Conservation (phyloP, 2,329 filamentous ascomycete species). For the Trichoderma afroharzianum region DNA sequence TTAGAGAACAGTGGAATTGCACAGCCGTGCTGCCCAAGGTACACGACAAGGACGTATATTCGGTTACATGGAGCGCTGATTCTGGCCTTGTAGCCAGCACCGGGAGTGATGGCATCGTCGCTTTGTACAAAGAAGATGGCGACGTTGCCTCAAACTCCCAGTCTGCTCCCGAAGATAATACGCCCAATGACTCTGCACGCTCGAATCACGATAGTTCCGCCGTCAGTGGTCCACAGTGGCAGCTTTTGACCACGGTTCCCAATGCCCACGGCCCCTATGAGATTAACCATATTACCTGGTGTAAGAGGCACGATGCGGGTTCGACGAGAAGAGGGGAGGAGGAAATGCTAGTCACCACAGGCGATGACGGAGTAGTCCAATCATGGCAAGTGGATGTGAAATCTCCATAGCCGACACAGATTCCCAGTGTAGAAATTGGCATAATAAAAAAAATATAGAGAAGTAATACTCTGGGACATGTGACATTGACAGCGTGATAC, state of each 20-base stretch:
- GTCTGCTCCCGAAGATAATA: slow-evolving; percentile 22
- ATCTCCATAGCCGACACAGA: neutral
- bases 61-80: slow-evolving; percentile 74
- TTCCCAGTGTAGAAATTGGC: neutral
- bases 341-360: slow-evolving; percentile 86
- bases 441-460: neutral
- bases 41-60: slow-evolving; percentile 81
- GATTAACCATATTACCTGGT: slow-evolving; percentile 90
- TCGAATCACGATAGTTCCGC: neutral
- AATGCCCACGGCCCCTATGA: slow-evolving; percentile 89
- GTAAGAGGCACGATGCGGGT: slow-evolving; percentile 67
- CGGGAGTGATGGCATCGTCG: slow-evolving; percentile 80
- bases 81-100: slow-evolving; percentile 81
- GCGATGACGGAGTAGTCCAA: slow-evolving; percentile 84
- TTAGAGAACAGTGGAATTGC: slow-evolving; percentile 81
- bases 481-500: neutral
- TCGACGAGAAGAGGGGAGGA: slow-evolving; percentile 56
- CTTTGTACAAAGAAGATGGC: slow-evolving; percentile 67
- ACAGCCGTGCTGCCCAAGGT: slow-evolving; percentile 68
- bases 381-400: slow-evolving; percentile 64
- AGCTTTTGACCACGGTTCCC: slow-evolving; percentile 62
- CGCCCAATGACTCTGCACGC: slow-evolving; percentile 25
- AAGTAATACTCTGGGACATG: neutral
- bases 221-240: slow-evolving; percentile 50
- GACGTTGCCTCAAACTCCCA: neutral